Evolutionary conservation across 2,329 filamentous ascomycete species (phyloP), one percentile per base, ranked within the genome.

Genomic region (Phialocephala sp.): DNA sequence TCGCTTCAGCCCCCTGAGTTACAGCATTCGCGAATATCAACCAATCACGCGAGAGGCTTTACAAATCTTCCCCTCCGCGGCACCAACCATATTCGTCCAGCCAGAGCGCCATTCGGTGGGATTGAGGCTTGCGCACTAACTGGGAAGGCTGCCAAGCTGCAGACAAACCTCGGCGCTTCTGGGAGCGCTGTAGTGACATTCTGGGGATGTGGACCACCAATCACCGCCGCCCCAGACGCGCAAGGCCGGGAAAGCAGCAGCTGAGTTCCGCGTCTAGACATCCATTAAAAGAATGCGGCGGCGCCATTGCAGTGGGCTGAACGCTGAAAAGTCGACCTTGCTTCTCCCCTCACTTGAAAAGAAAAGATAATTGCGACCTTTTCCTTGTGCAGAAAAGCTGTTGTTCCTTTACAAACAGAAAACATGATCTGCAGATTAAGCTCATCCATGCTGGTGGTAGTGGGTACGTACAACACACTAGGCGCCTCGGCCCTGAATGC

Each of bases 401-500:
- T 55, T 55, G 20, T 11, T 60, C 47, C n/a, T 60, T 18, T 3
- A 43, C 18, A 59, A 15, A 43, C 41, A 18, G 37, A 27, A 20
- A 64, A 61, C 14, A 68, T 70, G 68, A 55, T 67, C 20, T 32
- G 27, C 27, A 55, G 63, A 59, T 39, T 68, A 63, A 65, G 60
- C 55, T 65, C 64, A 43, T 65, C 59, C 56, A 62, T 37, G 52
- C 54, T 69, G 63, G 60, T 18, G 20, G 63, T 62, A 56, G 67
- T 57, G 50, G 69, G 69, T 71, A 65, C 22, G 66, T 58, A 32
- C 6, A 3, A 32, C 27, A 32, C 27, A 32, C 27, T 32, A 32
- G 27, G 27, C 27, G 27, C 27, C 27, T 32, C 27, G 27, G 27
- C 3, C 27, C 27, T 32, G 27, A 32, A 32, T 20, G 22, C 27